These are phyloP conservation scores for Suillus subalutaceus DNA, from an alignment of 768 basidiomycete species.

Conservation along the genomic window DNA sequence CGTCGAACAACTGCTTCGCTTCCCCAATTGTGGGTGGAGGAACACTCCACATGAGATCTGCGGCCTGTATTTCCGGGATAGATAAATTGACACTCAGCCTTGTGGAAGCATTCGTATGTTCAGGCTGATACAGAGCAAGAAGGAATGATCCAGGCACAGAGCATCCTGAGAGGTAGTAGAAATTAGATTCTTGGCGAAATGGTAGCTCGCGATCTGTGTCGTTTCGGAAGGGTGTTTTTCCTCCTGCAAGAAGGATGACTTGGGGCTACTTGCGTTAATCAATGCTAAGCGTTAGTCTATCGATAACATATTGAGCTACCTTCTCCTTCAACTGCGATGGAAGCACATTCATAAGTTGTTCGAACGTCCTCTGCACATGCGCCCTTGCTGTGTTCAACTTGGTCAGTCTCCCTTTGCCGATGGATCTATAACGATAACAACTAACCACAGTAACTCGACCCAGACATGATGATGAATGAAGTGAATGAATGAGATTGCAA, in stretches of 20 bases:
- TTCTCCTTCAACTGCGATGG: conserved; percentile 4
- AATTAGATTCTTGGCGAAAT: conserved; percentile 83
- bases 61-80: conserved; percentile 74
- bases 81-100: conserved; percentile 63
- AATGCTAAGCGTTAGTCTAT: neutral
- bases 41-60: conserved; percentile 86
- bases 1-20: conserved; percentile 57
- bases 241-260: conserved; percentile 69
- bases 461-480: neutral
- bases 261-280: conserved; percentile 53
- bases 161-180: conserved; percentile 86
- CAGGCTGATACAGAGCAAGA: conserved; percentile 58
- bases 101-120: conserved; percentile 42
- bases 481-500: neutral
- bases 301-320: neutral
- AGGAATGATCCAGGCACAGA: conserved; percentile 71
- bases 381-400: neutral
- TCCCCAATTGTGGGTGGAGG: conserved; percentile 72
- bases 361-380: conserved; percentile 6
- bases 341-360: conserved; percentile 1
- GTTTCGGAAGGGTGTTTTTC: conserved; percentile 62
- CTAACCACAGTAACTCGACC: neutral
- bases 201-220: conserved; percentile 85
- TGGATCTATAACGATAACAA: neutral
- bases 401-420: neutral